Conservation (phyloP, 2,329 filamentous ascomycete genomes). For the Macrophomina tecta region DNA sequence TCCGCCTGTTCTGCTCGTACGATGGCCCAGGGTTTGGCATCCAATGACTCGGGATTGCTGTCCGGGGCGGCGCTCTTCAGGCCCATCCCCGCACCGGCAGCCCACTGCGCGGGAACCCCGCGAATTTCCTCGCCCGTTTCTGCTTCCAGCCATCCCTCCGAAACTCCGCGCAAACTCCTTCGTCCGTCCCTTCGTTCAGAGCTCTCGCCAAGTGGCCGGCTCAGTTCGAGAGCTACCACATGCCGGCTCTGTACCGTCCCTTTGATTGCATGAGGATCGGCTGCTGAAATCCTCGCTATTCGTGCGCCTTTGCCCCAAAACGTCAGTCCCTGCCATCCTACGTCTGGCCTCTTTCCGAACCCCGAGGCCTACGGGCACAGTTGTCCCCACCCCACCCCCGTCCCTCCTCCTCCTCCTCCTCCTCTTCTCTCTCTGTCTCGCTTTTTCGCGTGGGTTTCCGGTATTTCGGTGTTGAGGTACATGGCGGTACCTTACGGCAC, state of each 20-base stretch:
- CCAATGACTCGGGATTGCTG: constrained; percentile 16
- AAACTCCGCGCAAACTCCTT: not conserved
- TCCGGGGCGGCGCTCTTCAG: not conserved
- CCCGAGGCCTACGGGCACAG: no score
- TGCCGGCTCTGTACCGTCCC: not conserved
- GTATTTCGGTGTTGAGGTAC: not conserved
- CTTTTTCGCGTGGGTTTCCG: not conserved
- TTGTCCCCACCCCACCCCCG: no score
- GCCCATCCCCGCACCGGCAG: constrained; percentile 1
- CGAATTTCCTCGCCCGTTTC: not conserved
- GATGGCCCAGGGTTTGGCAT: not conserved
- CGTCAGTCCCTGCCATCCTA: no score
- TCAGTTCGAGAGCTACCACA: not conserved
- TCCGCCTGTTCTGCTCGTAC: not conserved
- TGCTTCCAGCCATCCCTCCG: not conserved
- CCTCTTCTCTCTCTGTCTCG: no score
- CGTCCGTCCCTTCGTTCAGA: not conserved
- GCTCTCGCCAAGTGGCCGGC: not conserved
- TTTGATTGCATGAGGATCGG: no score
- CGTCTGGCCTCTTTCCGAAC: no score
- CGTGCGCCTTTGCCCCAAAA: no score
- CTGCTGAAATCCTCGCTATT: no score
- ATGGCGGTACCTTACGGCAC: not conserved
- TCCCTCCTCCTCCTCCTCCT: no score
- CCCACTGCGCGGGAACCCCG: constrained; percentile 18